Conservation (phyloP, 768 basidiomycete genomes). For the Pseudohyphozyma bogoriensis region DNA sequence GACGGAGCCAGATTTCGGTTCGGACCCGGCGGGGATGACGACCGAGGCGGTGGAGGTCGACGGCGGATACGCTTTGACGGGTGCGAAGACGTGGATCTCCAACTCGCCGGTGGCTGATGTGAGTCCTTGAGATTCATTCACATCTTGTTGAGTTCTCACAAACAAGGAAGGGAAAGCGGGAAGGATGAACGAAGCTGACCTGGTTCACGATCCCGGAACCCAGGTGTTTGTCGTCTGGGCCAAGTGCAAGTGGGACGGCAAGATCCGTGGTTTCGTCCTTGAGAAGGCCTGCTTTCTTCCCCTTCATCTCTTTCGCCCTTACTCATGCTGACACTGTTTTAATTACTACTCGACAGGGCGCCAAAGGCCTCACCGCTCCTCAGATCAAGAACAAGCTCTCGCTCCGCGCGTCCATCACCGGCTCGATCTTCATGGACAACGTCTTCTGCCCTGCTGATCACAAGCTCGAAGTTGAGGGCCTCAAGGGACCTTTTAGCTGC, state of each 20-base stretch:
- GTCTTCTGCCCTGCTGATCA: constrained; percentile 65
- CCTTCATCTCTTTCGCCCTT: neutral
- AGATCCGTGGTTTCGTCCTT: constrained; percentile 43
- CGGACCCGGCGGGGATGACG: constrained; percentile 96
- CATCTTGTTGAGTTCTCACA: too few species aligned
- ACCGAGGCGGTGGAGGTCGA: constrained; percentile 69
- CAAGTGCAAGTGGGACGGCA: constrained; percentile 83
- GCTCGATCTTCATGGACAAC: constrained; percentile 71
- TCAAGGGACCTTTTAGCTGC: constrained; percentile 81
- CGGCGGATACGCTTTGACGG: constrained; percentile 72
- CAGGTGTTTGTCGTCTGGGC: constrained; percentile 96
- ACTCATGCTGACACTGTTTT: neutral
- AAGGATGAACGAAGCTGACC: too few species aligned
- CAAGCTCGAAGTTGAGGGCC: constrained; percentile 62
- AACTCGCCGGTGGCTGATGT: constrained; percentile 43
- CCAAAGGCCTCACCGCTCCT: constrained; percentile 70
- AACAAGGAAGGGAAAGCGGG: too few species aligned
- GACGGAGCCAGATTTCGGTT: constrained; percentile 94
- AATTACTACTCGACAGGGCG: constrained; percentile 54
- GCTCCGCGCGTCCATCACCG: constrained; percentile 54
- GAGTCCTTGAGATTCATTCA: too few species aligned
- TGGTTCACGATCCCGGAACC: too few species aligned
- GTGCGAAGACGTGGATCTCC: constrained; percentile 96
- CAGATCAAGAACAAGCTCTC: constrained; percentile 89
- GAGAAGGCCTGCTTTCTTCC: constrained; percentile 7